These are phyloP conservation scores for Fusarium sp. DNA, from an alignment of 2,329 filamentous ascomycete genomes.

Conservation along the genomic window DNA sequence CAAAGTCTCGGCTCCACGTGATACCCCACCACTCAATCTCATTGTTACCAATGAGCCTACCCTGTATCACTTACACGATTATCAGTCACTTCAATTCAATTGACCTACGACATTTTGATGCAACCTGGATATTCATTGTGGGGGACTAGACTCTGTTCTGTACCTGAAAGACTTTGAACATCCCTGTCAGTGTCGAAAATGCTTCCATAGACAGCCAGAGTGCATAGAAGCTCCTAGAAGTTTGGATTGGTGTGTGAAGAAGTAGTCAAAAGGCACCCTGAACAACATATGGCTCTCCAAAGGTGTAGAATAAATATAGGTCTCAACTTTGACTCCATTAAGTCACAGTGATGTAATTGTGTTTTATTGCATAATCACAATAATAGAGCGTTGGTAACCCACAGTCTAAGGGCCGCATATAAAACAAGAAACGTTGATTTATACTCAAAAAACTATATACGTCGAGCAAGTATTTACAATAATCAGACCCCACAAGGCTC, in stretches of 20 bases:
- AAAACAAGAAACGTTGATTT: background rate
- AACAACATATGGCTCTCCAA: background rate
- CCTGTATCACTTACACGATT: constrained; percentile 29
- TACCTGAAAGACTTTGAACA: background rate
- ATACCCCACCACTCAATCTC: constrained; percentile 20
- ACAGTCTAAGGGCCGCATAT: background rate
- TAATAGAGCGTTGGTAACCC: background rate
- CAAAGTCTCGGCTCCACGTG: constrained; percentile 30
- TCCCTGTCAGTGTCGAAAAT: background rate
- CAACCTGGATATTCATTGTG: background rate
- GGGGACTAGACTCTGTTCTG: background rate
- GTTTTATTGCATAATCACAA: background rate
- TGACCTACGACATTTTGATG: background rate
- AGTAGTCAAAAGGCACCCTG: background rate
- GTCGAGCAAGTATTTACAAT: constrained; percentile 29
- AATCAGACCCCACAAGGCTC: background rate
- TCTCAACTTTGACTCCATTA: too few relatives aligned
- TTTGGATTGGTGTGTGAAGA: background rate
- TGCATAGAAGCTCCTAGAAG: background rate
- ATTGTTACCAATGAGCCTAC: background rate
- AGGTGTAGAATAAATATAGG: accelerated
- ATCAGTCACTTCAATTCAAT: background rate
- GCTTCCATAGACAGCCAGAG: background rate
- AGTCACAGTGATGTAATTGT: too few relatives aligned
- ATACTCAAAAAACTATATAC: constrained; percentile 17